Base-by-base conservation (phyloP, 75 land plant genomes). In the Isoetes taiwanensis region DNA sequence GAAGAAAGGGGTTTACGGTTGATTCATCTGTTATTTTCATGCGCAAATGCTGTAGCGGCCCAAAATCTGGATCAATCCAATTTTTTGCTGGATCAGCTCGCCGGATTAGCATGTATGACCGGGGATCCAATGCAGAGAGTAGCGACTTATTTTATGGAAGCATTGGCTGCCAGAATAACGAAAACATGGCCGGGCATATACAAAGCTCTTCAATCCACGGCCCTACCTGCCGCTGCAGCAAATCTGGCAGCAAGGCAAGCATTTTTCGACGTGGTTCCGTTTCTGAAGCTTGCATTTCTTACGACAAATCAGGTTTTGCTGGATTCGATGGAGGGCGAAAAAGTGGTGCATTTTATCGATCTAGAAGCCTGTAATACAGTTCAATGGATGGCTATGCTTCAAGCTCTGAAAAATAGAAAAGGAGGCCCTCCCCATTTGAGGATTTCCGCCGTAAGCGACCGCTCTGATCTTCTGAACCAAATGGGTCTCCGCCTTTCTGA, bases 81-180 rank as follows among this genome's bases (percentile, higher is more conserved):
- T 61, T 37, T 74, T 31, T 74, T 63, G 30, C 73, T 85, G 12
- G 82, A 85, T 31, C 80, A 79, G 50, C 85, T 85, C 34, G 76
- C 90, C 12, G 43, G 69, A 28, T 70, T 85, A 6, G 73, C 90
- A 28, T 76, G 77, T 33, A 68, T 84, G 17, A 75, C 70, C 37
- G 90, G 90, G 2, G 90, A 85, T 59, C 68, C 90, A 3, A 85
- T 85, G 77, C 90, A 85, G 53, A 65, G 90, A 2, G 69, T 85
- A 24, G 79, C 90, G 2, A 59, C 85, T 6, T 73, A 73, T 59
- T 85, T 85, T 72, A 67, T 84, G 54, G 77, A 81, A 39, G 85
- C 76, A 9, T 74, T 85, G 20, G 90, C 90, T 8, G 75, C 76
- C 59, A 55, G 82, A 32, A 62, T 71, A 34, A 84, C 74, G 39